Evolutionary conservation across 305 asterid species (phyloP), one percentile per base, ranked within the genome.

Genomic region (Withania somnifera): DNA sequence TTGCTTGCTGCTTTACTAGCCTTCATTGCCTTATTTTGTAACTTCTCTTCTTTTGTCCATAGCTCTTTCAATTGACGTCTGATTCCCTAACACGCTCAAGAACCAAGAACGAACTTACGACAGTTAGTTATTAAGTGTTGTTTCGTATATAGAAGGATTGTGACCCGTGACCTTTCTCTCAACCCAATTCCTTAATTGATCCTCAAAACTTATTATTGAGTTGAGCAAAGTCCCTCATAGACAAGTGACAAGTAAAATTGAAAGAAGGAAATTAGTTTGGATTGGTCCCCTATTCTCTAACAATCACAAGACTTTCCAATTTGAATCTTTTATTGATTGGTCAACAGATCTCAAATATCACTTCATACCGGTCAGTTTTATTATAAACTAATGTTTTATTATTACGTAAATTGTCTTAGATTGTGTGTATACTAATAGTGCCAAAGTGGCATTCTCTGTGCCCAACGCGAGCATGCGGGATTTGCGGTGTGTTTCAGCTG

Each of bases 361-460:
- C 11, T 11, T 40, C 53, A 42, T 14, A 7, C 0, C 42, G 34
- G 7, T 20, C 0, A 42, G 3, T 22, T 7, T 11, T 22, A 69
- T 13, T 42, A 69, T 19, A n/a, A 42, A 34, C 1, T 47, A 45
- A 20, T 45, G 2, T 73, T 22, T 71, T 42, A 45, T 75, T 42
- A 34, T 26, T 76, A 50, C 14, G 40, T 22, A 61, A 38, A 79
- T 34, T 13, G 13, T 19, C 0, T 56, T 58, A 32, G 50, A 19
- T 11, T 79, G 42, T 38, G 50, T 52, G 13, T 38, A 57, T 60
- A 15, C 7, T 51, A 24, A 24, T 79, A 61, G 17, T 36, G 45
- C 42, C 47, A 40, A 56, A 79, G 76, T 79, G 58, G 60, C 50
- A 60, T 79, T 42, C 32, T 79, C 42, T 79, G 40, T 60, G 82